phyloP scores from a whole-genome alignment of 1,284 basidiomycete genomes.

The Inonotus hispidus region DNA sequence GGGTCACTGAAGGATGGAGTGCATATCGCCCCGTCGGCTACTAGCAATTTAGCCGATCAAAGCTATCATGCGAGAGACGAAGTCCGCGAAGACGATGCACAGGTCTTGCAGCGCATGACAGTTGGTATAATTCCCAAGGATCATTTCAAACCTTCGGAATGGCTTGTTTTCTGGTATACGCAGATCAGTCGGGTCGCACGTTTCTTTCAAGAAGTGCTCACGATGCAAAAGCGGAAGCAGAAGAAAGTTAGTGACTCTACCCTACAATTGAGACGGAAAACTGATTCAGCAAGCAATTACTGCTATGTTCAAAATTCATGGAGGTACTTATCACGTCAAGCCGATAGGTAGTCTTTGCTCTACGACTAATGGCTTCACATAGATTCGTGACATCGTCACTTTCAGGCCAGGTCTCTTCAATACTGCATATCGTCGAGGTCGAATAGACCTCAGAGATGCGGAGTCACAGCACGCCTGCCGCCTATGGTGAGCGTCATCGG shows the following conservation, averaged over 20 bases:
- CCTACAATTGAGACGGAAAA: conserved; percentile 74
- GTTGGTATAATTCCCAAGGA: conserved; percentile 83
- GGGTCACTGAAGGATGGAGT: conserved; percentile 74
- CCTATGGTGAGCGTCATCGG: conserved; percentile 86
- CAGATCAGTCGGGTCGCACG: conserved; percentile 87
- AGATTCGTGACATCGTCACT: conserved; percentile 89
- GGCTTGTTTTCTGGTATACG: conserved; percentile 84
- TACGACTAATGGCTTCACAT: conserved; percentile 13
- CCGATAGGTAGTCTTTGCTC: not conserved
- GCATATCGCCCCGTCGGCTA: conserved; percentile 67
- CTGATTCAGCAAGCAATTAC: conserved; percentile 54
- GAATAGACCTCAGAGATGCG: conserved; percentile 79
- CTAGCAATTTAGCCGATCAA: conserved; percentile 79
- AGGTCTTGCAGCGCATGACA: conserved; percentile 80
- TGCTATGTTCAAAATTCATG: conserved; percentile 85
- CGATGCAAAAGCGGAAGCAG: conserved; percentile 28
- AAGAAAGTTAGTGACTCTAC: conserved; percentile 53
- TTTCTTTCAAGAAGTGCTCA: conserved; percentile 58
- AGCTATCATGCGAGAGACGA: conserved; percentile 84
- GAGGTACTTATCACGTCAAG: conserved; percentile 41
- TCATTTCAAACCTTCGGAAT: conserved; percentile 63
- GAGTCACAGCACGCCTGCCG: conserved; percentile 74
- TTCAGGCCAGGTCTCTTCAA: conserved; percentile 93
- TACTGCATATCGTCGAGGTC: conserved; percentile 80
- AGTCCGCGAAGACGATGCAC: conserved; percentile 81